Evolutionary conservation across 1,284 basidiomycete species (phyloP).

Genomic region (Trichosporon ovoides): DNA sequence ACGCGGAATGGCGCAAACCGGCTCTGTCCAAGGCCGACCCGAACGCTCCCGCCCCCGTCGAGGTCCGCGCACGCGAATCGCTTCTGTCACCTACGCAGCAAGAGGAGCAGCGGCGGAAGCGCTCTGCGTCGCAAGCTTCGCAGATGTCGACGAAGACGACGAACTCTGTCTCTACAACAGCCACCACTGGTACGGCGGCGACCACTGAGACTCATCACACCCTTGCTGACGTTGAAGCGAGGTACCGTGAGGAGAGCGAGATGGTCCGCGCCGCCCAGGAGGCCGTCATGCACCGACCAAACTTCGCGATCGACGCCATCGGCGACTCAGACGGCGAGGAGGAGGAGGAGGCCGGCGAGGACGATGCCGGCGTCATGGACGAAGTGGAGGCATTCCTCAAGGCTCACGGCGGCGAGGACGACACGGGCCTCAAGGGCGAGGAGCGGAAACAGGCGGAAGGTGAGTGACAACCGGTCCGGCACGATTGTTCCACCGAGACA

Average conservation of each 20-base stretch:
- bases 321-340: slow-evolving; percentile 69
- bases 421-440: slow-evolving; percentile 75
- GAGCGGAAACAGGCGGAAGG: slow-evolving; percentile 62
- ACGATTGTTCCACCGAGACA: not conserved
- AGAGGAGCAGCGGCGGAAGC: slow-evolving; percentile 33
- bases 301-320: slow-evolving; percentile 89
- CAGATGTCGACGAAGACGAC: slow-evolving; percentile 37
- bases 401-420: slow-evolving; percentile 57
- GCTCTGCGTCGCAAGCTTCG: slow-evolving; percentile 33
- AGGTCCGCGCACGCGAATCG: slow-evolving; percentile 81
- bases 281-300: slow-evolving; percentile 79
- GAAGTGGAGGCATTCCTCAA: slow-evolving; percentile 92
- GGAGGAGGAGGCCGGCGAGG: slow-evolving; percentile 62
- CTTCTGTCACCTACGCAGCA: slow-evolving; percentile 56
- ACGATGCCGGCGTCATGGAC: slow-evolving; percentile 72
- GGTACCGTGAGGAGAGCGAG: slow-evolving; percentile 46
- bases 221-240: slow-evolving; percentile 48
- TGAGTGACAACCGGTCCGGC: slow-evolving; percentile 18
- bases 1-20: slow-evolving; percentile 58
- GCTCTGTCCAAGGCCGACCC: slow-evolving; percentile 75
- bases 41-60: slow-evolving; percentile 54
- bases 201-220: slow-evolving; percentile 28
- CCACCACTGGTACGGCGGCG: slow-evolving; percentile 31
- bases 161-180: slow-evolving; percentile 56
- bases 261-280: slow-evolving; percentile 73